phyloP scores from a whole-genome alignment of 2,329 filamentous ascomycete species.

The Sphaerulina vaccinii region DNA sequence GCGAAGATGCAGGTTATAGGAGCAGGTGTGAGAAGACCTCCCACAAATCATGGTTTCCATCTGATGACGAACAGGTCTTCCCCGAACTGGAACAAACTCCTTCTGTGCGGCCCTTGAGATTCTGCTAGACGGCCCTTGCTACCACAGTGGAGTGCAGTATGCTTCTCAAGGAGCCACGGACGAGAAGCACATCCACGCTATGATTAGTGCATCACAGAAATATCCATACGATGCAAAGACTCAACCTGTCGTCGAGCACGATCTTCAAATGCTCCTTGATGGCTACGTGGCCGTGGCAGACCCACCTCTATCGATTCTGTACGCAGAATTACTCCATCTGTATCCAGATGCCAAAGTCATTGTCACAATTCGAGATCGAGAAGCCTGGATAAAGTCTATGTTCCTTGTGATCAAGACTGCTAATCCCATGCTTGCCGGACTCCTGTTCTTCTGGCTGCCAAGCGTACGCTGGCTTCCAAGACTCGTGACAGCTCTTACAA shows the following conservation, averaged over 20 bases:
- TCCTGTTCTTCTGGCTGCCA: constrained; percentile 21
- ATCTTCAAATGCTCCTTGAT: constrained; percentile 29
- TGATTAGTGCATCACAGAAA: constrained; percentile 4
- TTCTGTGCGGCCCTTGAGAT: constrained; percentile 14
- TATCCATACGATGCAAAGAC: constrained; percentile 8
- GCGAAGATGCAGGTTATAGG: constrained; percentile 12
- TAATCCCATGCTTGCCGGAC: constrained; percentile 5
- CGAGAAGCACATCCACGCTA: constrained; percentile 11
- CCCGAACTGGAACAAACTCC: constrained; percentile 18
- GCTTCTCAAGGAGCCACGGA: constrained; percentile 7
- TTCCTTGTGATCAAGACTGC: constrained; percentile 8
- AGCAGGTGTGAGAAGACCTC: too few species aligned
- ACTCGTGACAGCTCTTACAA: background rate
- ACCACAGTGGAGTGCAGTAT: constrained; percentile 17
- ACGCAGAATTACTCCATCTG: constrained; percentile 36
- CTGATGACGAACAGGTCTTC: too few species aligned
- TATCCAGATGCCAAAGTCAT: constrained; percentile 42
- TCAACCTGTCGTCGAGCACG: background rate
- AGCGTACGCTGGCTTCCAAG: constrained; percentile 13
- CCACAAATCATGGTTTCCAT: too few species aligned
- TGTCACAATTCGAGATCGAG: constrained; percentile 29
- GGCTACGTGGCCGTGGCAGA: constrained; percentile 36
- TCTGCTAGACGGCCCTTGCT: constrained; percentile 19
- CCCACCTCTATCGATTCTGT: constrained; percentile 35
- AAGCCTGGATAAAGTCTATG: constrained; percentile 2